Conservation (phyloP, 1,284 basidiomycete species). For the Leccinum ambiguum region DNA sequence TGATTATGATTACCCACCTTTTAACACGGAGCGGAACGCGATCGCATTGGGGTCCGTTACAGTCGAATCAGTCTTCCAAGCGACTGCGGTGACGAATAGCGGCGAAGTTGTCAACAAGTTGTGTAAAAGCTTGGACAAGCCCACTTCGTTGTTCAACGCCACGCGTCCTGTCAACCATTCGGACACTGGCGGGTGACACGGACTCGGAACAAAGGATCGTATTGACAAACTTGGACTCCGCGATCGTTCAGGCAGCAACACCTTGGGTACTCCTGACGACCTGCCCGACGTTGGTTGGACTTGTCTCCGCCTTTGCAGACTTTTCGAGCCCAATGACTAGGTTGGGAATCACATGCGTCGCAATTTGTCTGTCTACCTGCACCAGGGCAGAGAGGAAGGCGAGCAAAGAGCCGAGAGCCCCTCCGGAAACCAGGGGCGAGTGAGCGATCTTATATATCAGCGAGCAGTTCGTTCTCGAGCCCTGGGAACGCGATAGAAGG, state of each 20-base stretch:
- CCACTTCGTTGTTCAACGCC: slow-evolving; percentile 53
- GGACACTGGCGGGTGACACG: not conserved
- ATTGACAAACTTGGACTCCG: slow-evolving; percentile 76
- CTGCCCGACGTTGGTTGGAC: slow-evolving; percentile 71
- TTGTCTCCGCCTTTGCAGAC: slow-evolving; percentile 53
- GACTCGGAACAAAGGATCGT: slow-evolving; percentile 8
- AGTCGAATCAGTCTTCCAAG: slow-evolving; percentile 64
- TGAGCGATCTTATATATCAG: slow-evolving; percentile 73
- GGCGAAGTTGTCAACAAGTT: slow-evolving; percentile 65
- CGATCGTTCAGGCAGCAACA: slow-evolving; percentile 78
- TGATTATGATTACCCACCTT: slow-evolving; percentile 50
- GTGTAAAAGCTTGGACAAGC: slow-evolving; percentile 55
- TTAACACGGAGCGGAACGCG: slow-evolving; percentile 80
- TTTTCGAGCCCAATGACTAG: slow-evolving; percentile 64
- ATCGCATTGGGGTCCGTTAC: slow-evolving; percentile 79
- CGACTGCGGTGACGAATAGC: slow-evolving; percentile 69
- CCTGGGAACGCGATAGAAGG: slow-evolving; percentile 66
- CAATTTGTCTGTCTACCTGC: slow-evolving; percentile 78
- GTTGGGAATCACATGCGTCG: slow-evolving; percentile 73
- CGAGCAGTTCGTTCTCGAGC: slow-evolving; percentile 70
- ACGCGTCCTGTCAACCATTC: slow-evolving; percentile 35
- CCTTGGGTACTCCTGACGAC: slow-evolving; percentile 70
- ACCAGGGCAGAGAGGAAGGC: slow-evolving; percentile 82
- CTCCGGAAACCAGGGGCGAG: slow-evolving; percentile 74
- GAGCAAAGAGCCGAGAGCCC: slow-evolving; percentile 77